phyloP scores from a whole-genome alignment of 208 protist species.

The Acanthamoeba triangularis region DNA sequence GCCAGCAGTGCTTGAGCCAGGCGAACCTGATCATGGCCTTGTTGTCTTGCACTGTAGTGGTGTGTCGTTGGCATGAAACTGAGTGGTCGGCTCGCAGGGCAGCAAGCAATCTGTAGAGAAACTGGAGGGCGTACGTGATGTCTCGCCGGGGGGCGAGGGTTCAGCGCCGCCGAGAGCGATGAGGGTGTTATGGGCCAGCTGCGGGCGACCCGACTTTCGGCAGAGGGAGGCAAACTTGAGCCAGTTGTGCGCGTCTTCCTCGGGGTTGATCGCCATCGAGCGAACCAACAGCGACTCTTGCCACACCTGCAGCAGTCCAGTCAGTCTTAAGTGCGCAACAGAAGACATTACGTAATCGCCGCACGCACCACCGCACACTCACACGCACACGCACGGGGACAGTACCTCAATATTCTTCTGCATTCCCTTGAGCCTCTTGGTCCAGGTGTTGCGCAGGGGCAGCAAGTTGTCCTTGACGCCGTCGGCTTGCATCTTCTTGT shows the following conservation, averaged over 20 bases:
- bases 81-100: background rate
- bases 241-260: constrained; percentile 98
- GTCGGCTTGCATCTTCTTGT: constrained; percentile 88
- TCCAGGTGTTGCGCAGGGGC: constrained; percentile 93
- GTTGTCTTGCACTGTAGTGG: background rate
- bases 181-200: constrained; percentile 94
- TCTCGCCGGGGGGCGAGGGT: background rate
- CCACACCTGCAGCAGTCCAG: constrained; percentile 91
- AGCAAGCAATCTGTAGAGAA: background rate
- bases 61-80: background rate
- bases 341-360: background rate
- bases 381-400: background rate
- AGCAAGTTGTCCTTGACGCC: constrained; percentile 25
- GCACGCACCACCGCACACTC: background rate
- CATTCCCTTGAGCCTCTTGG: constrained; percentile 92
- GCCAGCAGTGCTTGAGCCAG: constrained; percentile 70
- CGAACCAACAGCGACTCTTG: constrained; percentile 98
- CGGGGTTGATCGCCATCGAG: constrained; percentile 95
- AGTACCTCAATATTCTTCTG: constrained; percentile 96
- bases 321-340: too few relatives aligned
- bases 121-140: background rate
- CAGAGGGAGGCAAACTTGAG: constrained; percentile 98
- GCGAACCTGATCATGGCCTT: constrained; percentile 57
- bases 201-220: constrained; percentile 93
- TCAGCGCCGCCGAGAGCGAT: constrained; percentile 73